Base-by-base conservation (phyloP, 495 filamentous ascomycete genomes). In the Pseudoneurospora amorphoporcata region DNA sequence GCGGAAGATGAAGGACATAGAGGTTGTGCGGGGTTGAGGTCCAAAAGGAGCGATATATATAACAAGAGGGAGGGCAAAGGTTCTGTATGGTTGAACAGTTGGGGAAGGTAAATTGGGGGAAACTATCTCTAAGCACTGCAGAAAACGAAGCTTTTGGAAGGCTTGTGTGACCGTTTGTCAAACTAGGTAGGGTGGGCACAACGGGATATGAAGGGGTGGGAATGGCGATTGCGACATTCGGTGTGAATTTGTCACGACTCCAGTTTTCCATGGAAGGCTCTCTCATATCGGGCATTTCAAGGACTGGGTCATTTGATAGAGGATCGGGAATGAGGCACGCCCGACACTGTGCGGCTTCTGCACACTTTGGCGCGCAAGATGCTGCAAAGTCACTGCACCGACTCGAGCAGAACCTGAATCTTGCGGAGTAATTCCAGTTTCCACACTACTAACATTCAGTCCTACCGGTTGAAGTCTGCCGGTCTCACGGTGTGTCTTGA, bases 1-100 rank as follows among this genome's bases (percentile, higher is more conserved):
- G 76, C 90, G 85, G 75, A 90, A 86, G 82, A 97, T 86, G 84
- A 95, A 88, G 81, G 85, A 92, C 85, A 94, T 94, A 91, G 87
- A 74, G 19, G 43, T n/a, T 71, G 71, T 58, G 38, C 71, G 45
- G 43, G 76, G 68, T 29, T 70, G 72, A 72, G 5, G 38, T 74
- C 70, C 68, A 74, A 71, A 74, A 65, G 41, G 38, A 72, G 70
- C 37, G 35, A 39, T 35, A 19, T 29, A 32, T 65, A 35, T 65
- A 17, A 40, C 43, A 72, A 45, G 68, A 41, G 32, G 39, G 19
- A 69, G 43, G 70, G 71, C 45, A 71, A 69, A 61, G 68, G 16
- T n/a, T 77, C 75, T 73, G 72, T 76, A 70, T 39, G 47, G 32
- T 68, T 68, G 38, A 16, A 42, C 39, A 53, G 47, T 58, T 58